A percentile compares a stretch with the other conserved stretches of the same genome.
Evolutionary conservation across 352 stramenopile genomes (phyloP).

Genomic region (Globisporangium nunn): DNA sequence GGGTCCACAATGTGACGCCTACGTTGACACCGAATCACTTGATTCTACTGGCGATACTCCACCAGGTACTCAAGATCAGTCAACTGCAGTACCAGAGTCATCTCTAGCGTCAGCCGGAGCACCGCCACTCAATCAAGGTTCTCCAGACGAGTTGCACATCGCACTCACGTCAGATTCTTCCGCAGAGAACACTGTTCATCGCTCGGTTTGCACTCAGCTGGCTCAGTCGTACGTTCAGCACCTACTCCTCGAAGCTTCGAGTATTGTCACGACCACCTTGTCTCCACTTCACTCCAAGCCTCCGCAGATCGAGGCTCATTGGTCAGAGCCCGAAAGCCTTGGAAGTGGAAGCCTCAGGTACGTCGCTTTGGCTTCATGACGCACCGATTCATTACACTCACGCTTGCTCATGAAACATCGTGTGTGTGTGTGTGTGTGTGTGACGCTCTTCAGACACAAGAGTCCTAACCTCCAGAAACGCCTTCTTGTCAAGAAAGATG

Average conservation of each 20-base stretch:
- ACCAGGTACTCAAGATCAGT: neutral
- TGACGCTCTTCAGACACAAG: conserved; percentile 5
- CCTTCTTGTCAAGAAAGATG: conserved; percentile 11
- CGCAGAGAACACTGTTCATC: neutral
- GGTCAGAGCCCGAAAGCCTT: neutral
- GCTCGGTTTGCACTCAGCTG: neutral
- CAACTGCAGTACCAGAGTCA: neutral
- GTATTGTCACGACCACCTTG: neutral
- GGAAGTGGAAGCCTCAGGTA: neutral
- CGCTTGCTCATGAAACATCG: neutral
- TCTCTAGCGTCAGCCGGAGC: neutral
- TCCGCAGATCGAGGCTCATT: neutral
- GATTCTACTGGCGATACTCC: neutral
- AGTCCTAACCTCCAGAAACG: conserved; percentile 24
- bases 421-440: too few relatives aligned
- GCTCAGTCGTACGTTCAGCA: conserved; percentile 2
- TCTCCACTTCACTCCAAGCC: neutral
- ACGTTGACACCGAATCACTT: neutral
- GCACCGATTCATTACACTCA: conserved; percentile 1
- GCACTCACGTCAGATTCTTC: neutral
- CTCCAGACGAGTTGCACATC: neutral
- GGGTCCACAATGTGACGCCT: neutral
- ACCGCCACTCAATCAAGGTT: neutral
- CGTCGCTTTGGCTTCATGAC: neutral
- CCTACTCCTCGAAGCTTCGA: neutral